Conservation (phyloP, 345 rosid genomes). For the Xanthoceras sorbifolium region DNA sequence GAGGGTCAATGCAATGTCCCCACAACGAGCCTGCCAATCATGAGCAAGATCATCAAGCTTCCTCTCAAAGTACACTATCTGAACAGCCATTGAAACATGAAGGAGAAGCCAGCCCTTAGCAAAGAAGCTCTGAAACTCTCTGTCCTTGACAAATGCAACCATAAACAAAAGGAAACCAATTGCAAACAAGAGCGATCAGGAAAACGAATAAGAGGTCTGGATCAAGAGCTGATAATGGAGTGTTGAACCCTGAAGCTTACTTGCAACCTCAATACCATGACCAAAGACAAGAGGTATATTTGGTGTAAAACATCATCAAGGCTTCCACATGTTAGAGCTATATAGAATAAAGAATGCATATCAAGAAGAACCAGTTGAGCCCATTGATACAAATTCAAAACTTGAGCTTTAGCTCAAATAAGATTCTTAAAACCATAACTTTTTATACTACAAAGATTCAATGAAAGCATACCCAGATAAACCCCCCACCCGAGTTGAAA, state of each 20-base stretch:
- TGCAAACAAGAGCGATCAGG: constrained; percentile 79
- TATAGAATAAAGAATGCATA: constrained; percentile 73
- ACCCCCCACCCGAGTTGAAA: not conserved
- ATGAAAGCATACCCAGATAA: not conserved
- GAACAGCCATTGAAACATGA: constrained; percentile 64
- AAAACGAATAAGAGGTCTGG: constrained; percentile 82
- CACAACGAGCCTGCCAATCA: constrained; percentile 76
- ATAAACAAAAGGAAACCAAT: constrained; percentile 73
- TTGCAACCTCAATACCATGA: constrained; percentile 58
- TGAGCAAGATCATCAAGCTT: constrained; percentile 66
- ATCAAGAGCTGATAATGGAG: constrained; percentile 86
- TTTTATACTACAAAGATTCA: not conserved
- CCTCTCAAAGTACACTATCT: constrained; percentile 76
- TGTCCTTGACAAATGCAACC: constrained; percentile 84
- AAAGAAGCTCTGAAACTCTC: constrained; percentile 76
- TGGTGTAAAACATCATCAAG: constrained; percentile 79
- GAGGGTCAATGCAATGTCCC: constrained; percentile 63
- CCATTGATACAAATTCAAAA: constrained; percentile 25
- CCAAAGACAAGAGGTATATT: constrained; percentile 61
- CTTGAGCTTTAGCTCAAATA: constrained; percentile 1
- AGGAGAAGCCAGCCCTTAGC: constrained; percentile 78
- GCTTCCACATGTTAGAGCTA: constrained; percentile 75
- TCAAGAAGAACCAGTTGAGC: constrained; percentile 43
- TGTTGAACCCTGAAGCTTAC: constrained; percentile 80
- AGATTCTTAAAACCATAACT: not conserved